Base-by-base conservation (phyloP, 257 asterid genomes). In the Coffea canephora region DNA sequence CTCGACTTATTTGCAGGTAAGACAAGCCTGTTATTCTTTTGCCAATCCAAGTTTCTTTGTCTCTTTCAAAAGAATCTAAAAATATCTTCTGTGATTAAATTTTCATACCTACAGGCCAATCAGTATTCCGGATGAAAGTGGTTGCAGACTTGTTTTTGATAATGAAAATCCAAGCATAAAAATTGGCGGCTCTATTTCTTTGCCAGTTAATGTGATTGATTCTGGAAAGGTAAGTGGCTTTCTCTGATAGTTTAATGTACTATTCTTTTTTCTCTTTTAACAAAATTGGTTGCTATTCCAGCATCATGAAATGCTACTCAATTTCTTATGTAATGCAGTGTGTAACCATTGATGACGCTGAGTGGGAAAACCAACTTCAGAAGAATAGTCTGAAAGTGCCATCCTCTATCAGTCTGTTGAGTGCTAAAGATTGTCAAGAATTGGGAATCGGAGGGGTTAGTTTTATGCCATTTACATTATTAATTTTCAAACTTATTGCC, bases 1-100 rank as follows among this genome's bases (percentile, higher is more conserved):
- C 90, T 61, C 85, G 89, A 31, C 80, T 93, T 64, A 85, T 91
- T 80, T 91, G 95, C 90, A 91, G 98, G 98, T 93, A 82, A 73
- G 84, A n/a, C 55, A 19, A 75, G 76, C 72, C 18, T 54, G 27
- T 69, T 69, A 69, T 73, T 39, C 66, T 31, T 31, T 52, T 41
- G 31, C 52, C 71, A 50, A 31, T 43, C 12, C 66, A 73, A 13
- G 55, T 64, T 57, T 54, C 23, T 68, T 70, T 34, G 50, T 64
- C 59, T 50, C 71, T 77, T 34, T 14, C 57, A 59, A 39, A 21
- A 11, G 49, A 13, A 11, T 18, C 41, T 25, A 8, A 15, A 11
- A 49, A 31, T 59, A 70, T 39, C 39, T 61, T 62, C 66, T 45
- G 73, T 66, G 27, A 54, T 61, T 55, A 50, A 54, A 61, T 64